Base-by-base conservation (phyloP, 169 alveolate genomes). In the Plasmodium adleri region DNA sequence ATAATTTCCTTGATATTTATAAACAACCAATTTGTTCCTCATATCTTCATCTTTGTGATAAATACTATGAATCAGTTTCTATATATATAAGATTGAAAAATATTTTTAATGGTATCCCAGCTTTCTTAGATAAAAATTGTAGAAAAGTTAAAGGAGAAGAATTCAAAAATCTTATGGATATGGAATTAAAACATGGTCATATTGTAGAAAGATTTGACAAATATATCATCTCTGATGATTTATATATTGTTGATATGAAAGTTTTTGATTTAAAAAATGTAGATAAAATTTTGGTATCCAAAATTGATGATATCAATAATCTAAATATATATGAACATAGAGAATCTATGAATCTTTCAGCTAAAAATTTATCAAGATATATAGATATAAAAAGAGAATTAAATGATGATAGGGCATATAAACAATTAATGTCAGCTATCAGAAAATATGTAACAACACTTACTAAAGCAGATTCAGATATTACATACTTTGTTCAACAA, bases 1-100 rank as follows among this genome's bases (percentile, higher is more conserved):
- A 63, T 50, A 49, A 28, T 0, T 64, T 76, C 50, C 2, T 76
- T 8, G 49, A 66, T 12, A 50, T 76, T 10, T 59, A 76, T 8
- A 52, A 76, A 26, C 58, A 76, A 20, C 13, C 5, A 5, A 5
- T 76, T 13, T 76, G 89, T n/a, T n/a, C 50, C 0, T 8, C n/a
- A 0, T 12, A 76, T 50, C 49, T 76, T 50, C 89, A 76, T 10
- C 26, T 76, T 15, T 76, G 89, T 50, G 71, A 63, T 22, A 76
- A 49, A n/a, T 76, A 49, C 49, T 76, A 76, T 64, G 76, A 76
- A 50, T 70, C 63, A 12, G 24, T 45, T 3, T 12, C 6, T 7
- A 47, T 76, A 2, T 76, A 76, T 43, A 47, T 50, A 4, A 47
- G 67, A 24, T 5, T 76, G 15, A 64, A 63, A 49, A 24, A 13